Evolutionary conservation across 1,139 yeast genomes (phyloP).

Genomic region (Suhomyces bolitotheri): DNA sequence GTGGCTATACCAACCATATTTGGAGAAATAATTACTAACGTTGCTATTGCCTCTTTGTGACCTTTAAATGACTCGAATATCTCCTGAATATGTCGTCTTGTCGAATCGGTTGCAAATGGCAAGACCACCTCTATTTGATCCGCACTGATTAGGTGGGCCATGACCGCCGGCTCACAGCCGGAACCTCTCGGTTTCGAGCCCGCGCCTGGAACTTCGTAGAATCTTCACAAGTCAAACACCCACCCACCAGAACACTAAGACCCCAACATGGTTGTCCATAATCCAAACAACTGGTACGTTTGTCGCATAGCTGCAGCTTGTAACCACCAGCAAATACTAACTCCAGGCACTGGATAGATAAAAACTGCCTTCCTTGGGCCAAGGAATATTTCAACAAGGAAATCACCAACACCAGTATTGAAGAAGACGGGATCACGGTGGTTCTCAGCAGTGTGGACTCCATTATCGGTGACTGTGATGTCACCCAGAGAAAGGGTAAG

Average conservation of each 20-base stretch:
- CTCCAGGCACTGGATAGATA: constrained; percentile 81
- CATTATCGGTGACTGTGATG: constrained; percentile 74
- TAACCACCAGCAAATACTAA: neutral
- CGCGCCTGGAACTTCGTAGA: constrained; percentile 3
- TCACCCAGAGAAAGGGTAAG: constrained; percentile 78
- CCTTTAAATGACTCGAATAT: too few relatives aligned
- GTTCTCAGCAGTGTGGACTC: constrained; percentile 42
- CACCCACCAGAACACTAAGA: neutral
- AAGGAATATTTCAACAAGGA: constrained; percentile 54
- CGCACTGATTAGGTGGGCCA: too few relatives aligned
- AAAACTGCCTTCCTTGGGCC: constrained; percentile 77
- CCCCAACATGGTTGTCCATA: constrained; percentile 64
- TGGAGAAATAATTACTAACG: too few relatives aligned
- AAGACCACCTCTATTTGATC: too few relatives aligned
- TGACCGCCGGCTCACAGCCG: too few relatives aligned
- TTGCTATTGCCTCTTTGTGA: too few relatives aligned
- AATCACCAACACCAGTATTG: constrained; percentile 38
- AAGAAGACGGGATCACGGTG: constrained; percentile 36
- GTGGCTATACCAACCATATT: too few relatives aligned
- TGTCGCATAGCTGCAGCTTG: neutral
- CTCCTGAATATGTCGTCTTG: too few relatives aligned
- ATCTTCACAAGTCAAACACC: constrained; percentile 3
- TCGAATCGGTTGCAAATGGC: too few relatives aligned
- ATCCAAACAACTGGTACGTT: constrained; percentile 79
- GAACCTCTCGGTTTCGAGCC: constrained; percentile 3